These are phyloP conservation scores for Xylariaceae sp. DNA, from an alignment of 2,329 filamentous ascomycete species.

Conservation along the genomic window DNA sequence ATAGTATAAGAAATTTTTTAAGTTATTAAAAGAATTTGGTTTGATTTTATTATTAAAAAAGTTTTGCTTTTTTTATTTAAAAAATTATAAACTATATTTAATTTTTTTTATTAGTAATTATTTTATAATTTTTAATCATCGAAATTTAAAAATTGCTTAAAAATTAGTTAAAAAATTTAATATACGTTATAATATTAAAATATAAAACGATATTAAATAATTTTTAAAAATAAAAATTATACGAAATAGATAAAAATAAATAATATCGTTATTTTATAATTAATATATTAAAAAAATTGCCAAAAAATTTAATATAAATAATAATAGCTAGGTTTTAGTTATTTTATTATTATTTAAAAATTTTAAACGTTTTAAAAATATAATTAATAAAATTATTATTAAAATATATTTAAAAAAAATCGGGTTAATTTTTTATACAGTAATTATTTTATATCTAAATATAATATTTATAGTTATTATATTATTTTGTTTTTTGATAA, in stretches of 20 bases:
- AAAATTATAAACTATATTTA: background rate
- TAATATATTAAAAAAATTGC: no score
- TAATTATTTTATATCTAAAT: background rate
- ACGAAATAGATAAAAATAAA: no score
- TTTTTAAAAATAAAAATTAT: background rate
- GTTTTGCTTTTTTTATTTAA: conserved; percentile 2
- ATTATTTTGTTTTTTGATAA: background rate
- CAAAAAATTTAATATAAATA: no score
- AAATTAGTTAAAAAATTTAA: background rate
- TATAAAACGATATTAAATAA: background rate
- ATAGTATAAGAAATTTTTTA: no score
- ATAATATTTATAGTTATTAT: background rate
- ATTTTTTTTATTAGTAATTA: background rate
- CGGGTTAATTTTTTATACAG: background rate
- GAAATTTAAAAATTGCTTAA: background rate
- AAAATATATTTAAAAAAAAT: background rate
- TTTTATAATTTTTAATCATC: background rate
- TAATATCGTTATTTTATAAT: no score
- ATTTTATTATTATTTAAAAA: background rate
- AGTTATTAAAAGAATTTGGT: no score
- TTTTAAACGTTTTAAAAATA: background rate
- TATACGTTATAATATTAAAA: no score
- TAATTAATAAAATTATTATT: background rate
- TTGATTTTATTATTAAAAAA: conserved; percentile 2
- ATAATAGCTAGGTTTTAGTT: background rate